phyloP scores from a whole-genome alignment of 78 protist genomes.

The Speleostelium caveatum region DNA sequence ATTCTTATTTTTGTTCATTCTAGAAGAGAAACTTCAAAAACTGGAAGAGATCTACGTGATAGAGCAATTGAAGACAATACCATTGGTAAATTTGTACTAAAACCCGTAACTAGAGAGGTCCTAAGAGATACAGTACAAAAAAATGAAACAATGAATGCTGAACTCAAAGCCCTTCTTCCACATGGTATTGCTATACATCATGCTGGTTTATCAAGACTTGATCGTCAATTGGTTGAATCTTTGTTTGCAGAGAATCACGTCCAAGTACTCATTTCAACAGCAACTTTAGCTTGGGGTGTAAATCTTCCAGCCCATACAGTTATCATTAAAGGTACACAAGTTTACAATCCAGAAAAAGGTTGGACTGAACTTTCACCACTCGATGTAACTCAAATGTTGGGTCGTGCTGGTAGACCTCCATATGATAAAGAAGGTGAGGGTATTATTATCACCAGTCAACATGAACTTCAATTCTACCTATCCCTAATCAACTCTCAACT shows the following conservation, averaged over 20 bases:
- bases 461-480: slow-evolving; percentile 96
- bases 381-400: slow-evolving; percentile 99
- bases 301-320: slow-evolving; percentile 99
- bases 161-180: slow-evolving; percentile 94
- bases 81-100: slow-evolving; percentile 76
- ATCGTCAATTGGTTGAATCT: slow-evolving; percentile 95
- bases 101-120: slow-evolving; percentile 31
- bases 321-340: slow-evolving; percentile 99
- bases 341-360: slow-evolving; percentile 96
- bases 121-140: slow-evolving; percentile 29
- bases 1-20: slow-evolving; percentile 98
- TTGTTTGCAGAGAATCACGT: slow-evolving; percentile 93
- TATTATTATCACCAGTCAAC: slow-evolving; percentile 94
- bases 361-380: slow-evolving; percentile 95
- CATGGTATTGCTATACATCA: slow-evolving; percentile 99
- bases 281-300: slow-evolving; percentile 99
- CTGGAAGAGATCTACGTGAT: slow-evolving; percentile 89
- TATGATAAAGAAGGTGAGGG: slow-evolving; percentile 98
- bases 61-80: slow-evolving; percentile 81
- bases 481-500: slow-evolving; percentile 97
- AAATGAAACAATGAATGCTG: slow-evolving; percentile 23
- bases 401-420: slow-evolving; percentile 99
- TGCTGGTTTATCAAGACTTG: slow-evolving; percentile 96
- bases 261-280: slow-evolving; percentile 97
- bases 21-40: slow-evolving; percentile 97